Percentiles rank a stretch among this genome's conserved stretches.
Evolutionary conservation across 2,329 filamentous ascomycete species (phyloP).

Genomic region (Albophoma yamanashiensis): DNA sequence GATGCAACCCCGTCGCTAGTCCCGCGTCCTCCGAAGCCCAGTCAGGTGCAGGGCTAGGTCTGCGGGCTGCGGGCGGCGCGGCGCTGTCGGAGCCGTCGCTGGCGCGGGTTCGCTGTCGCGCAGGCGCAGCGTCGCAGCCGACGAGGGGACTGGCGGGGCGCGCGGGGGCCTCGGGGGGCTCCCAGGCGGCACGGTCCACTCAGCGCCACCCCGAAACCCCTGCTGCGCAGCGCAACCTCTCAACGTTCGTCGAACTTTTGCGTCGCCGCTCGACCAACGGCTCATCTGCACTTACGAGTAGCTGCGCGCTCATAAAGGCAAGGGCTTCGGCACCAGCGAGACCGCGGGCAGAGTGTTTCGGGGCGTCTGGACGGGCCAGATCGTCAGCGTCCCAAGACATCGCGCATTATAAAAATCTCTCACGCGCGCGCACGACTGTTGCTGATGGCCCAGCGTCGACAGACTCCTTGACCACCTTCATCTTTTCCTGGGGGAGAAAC

Average conservation of each 20-base stretch:
- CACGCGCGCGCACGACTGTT: not conserved
- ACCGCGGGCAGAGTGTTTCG: not conserved
- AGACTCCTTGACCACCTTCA: not conserved
- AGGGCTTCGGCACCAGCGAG: not conserved
- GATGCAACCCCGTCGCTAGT: not conserved
- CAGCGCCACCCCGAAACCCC: conserved; percentile 5
- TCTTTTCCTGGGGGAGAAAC: not conserved
- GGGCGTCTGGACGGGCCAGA: not conserved
- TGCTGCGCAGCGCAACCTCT: not conserved
- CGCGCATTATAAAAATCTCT: not conserved
- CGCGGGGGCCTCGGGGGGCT: not conserved
- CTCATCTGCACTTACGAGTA: not conserved
- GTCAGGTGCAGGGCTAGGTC: not conserved
- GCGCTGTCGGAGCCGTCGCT: not conserved
- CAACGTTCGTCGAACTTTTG: not conserved
- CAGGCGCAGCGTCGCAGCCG: not conserved
- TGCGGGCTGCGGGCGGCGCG: not conserved
- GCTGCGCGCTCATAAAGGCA: not conserved
- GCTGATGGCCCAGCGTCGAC: not conserved
- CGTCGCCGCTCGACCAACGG: not conserved
- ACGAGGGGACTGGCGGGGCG: not conserved
- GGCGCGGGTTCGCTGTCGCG: not conserved
- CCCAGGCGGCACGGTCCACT: not conserved
- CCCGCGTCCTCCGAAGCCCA: not conserved
- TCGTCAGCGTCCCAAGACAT: not conserved